Base-by-base conservation (phyloP, 352 stramenopile species). In the Phytophthora pseudosyringae region DNA sequence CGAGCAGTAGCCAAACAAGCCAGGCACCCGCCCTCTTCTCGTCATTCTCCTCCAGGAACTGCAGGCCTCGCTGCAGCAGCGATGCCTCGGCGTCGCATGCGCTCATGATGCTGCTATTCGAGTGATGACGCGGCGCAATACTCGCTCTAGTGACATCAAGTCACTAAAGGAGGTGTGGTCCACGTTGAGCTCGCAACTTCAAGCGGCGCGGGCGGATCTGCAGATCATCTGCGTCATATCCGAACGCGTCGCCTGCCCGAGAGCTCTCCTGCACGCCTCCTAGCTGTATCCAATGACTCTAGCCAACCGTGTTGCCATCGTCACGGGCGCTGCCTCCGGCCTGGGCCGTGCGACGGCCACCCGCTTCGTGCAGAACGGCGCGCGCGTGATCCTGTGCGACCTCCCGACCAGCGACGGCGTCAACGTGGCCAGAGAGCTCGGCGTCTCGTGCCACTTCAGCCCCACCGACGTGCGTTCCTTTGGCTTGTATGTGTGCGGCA, bases 241-340 rank as follows among this genome's bases (percentile, higher is more conserved):
- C 38, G 11, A 44, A 62, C 32, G 28, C 12, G 15, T 36, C 31
- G 13, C 33, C 1, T 48, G 43, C 45, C 11, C 8, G n/a, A 48
- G 33, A 55, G 28, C 38, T 29, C 21, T 47, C 11, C 5, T 21
- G 8, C 26, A n/a, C 28, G 13, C n/a, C 7, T 35, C 31, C 36
- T 5, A 38, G 9, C 9, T 39, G 4, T 21, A 41, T 56, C 41
- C 8, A 46, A 93, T 92, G 83, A 49, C 84, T 36, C 69, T 96
- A 25, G 67, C 82, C 1, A 80, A 73, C 54, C 81, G 83, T 44
- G 75, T 96, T 49, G 95, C 91, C 10, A 71, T 99, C 64, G 83
- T 99, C 32, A 98, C 93, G 4, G 97, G 97, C 57, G 94, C 88
- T 3, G 90, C 93, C 43, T 98, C 93, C 10, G 97, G 97, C n/a